These are phyloP conservation scores for Fusarium sp. DNA, from an alignment of 2,329 filamentous ascomycete species.

Conservation along the genomic window DNA sequence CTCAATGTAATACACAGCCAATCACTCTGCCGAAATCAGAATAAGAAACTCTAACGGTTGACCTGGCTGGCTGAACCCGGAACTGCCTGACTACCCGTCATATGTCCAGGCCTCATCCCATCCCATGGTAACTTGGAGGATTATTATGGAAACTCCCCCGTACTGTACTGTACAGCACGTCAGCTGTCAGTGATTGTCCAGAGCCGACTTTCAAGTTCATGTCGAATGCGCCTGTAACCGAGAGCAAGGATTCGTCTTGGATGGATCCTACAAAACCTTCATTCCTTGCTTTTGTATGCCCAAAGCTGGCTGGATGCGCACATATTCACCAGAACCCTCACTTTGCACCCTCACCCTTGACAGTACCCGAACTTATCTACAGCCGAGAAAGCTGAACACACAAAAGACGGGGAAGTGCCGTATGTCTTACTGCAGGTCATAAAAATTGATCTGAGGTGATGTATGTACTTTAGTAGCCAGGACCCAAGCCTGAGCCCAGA, in stretches of 20 bases:
- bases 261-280: conserved; percentile 16
- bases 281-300: conserved; percentile 7
- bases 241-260: conserved; percentile 14
- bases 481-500: conserved; percentile 32
- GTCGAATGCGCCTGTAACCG: conserved; percentile 9
- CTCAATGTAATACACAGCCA: conserved; percentile 9
- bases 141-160: conserved; percentile 13
- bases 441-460: conserved; percentile 23
- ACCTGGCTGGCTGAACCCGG: conserved; percentile 30
- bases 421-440: conserved; percentile 1
- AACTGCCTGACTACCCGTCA: conserved; percentile 22
- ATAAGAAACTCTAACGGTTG: conserved; percentile 18
- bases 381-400: conserved; percentile 7
- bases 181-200: conserved; percentile 18
- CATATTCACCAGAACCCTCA: conserved; percentile 2
- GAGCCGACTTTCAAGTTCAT: conserved; percentile 8
- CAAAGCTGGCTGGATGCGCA: conserved; percentile 2
- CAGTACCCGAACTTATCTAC: background rate
- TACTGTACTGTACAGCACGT: background rate
- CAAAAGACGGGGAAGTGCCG: conserved; percentile 17
- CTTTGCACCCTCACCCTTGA: conserved; percentile 1
- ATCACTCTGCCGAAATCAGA: conserved; percentile 9
- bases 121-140: background rate
- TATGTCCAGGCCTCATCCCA: conserved; percentile 12
- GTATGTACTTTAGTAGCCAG: background rate